Evolutionary conservation across 371 early-diverging fungal genomes (phyloP).

Genomic region (Apophysomyces variabilis): DNA sequence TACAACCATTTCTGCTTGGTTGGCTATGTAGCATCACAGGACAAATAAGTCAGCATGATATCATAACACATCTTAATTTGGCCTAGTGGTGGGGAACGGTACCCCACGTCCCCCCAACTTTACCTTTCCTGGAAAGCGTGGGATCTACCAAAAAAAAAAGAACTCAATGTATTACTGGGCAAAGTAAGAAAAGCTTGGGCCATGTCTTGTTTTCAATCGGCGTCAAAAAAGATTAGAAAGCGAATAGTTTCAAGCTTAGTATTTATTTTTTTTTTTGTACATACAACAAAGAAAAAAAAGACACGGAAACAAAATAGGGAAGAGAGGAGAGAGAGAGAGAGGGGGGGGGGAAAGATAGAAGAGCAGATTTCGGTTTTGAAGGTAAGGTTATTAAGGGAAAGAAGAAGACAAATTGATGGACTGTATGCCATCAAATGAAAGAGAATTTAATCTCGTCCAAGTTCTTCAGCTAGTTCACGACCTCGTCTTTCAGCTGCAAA

Average conservation of each 20-base stretch:
- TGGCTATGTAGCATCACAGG: background rate
- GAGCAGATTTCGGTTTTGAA: too few relatives aligned
- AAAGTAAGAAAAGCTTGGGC: background rate
- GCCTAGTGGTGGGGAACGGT: background rate
- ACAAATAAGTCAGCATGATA: background rate
- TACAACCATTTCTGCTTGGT: background rate
- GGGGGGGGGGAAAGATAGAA: background rate
- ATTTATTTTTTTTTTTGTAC: background rate
- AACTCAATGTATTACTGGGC: background rate
- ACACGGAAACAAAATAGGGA: background rate
- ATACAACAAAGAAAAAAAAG: background rate
- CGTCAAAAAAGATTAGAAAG: too few relatives aligned
- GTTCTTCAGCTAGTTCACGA: constrained; percentile 69
- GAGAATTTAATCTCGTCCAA: constrained; percentile 53
- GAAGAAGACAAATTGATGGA: too few relatives aligned
- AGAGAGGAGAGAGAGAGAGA: background rate
- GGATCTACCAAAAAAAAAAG: background rate
- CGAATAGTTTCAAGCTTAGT: too few relatives aligned
- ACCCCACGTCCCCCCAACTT: constrained; percentile 7
- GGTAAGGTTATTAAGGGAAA: too few relatives aligned
- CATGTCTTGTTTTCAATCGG: background rate
- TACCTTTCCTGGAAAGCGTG: constrained; percentile 5
- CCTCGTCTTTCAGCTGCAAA: constrained; percentile 72
- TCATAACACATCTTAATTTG: background rate
- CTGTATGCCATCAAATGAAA: too few relatives aligned